Percentiles rank a stretch among this genome's conserved stretches.
These are phyloP conservation scores for Tulasnella sp. DNA, from an alignment of 768 basidiomycete genomes.

Conservation along the genomic window DNA sequence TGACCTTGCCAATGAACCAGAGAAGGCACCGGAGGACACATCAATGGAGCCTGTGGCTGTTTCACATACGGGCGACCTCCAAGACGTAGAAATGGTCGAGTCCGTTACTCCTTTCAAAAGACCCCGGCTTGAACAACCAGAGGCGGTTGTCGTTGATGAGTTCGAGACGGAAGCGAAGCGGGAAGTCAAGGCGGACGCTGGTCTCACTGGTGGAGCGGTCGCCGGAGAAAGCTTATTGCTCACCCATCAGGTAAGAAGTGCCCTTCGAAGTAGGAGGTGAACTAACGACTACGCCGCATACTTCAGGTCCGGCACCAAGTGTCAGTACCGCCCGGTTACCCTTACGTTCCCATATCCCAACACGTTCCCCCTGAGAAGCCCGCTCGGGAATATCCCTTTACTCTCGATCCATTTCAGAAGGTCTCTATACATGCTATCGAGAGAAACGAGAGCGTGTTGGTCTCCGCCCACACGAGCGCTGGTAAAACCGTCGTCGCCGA, in stretches of 20 bases:
- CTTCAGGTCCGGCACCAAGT: conserved; percentile 87
- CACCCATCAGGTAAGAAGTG: conserved; percentile 56
- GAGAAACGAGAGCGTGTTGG: conserved; percentile 91
- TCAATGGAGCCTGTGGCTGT: too few relatives aligned
- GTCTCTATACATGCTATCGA: conserved; percentile 93
- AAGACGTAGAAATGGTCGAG: conserved; percentile 5
- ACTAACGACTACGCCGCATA: neutral
- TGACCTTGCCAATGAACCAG: too few relatives aligned
- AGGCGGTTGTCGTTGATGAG: conserved; percentile 78
- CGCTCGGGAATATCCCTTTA: conserved; percentile 88
- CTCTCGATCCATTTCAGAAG: conserved; percentile 91
- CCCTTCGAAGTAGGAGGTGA: neutral
- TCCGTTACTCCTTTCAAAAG: conserved; percentile 35
- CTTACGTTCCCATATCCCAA: conserved; percentile 78
- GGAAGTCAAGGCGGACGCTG: conserved; percentile 80
- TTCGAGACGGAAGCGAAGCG: conserved; percentile 90
- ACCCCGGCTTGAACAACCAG: conserved; percentile 45
- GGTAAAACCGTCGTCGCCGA: conserved; percentile 99
- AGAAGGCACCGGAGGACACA: too few relatives aligned
- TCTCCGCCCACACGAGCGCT: conserved; percentile 97
- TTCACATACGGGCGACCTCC: too few relatives aligned
- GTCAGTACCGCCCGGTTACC: conserved; percentile 83
- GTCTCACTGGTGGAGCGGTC: conserved; percentile 60
- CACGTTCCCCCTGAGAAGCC: conserved; percentile 88
- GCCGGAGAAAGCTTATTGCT: conserved; percentile 60